phyloP scores from a whole-genome alignment of 345 rosid genomes.

The Lepidium didymum region DNA sequence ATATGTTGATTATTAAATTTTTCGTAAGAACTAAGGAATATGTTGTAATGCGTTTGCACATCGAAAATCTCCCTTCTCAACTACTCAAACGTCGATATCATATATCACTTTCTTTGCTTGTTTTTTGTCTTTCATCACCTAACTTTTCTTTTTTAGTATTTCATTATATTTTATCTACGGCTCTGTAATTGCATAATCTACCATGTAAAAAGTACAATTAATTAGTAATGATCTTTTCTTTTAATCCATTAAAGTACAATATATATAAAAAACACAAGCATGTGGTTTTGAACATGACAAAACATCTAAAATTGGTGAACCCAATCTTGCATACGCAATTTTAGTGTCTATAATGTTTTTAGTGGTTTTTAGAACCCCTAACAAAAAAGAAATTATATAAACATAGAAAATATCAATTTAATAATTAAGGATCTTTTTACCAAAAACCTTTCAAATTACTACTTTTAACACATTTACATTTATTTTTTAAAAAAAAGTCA shows the following conservation, averaged over 20 bases:
- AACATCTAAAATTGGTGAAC: not conserved
- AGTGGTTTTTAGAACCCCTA: not conserved
- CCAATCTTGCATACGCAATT: not conserved
- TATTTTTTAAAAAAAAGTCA: no score
- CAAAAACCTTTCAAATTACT: no score
- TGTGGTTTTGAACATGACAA: not conserved
- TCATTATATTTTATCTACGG: not conserved
- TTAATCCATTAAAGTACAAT: not conserved
- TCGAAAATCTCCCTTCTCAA: slow-evolving; percentile 28
- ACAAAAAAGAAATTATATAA: no score
- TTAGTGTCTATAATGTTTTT: not conserved
- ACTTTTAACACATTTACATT: no score
- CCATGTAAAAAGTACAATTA: not conserved
- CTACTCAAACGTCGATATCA: slow-evolving; percentile 34
- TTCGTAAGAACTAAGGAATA: slow-evolving; percentile 30
- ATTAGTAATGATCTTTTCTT: not conserved
- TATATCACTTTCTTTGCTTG: slow-evolving; percentile 18
- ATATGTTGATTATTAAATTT: slow-evolving; percentile 10
- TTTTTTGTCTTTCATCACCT: slow-evolving; percentile 22
- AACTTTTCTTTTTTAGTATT: slow-evolving; percentile 10
- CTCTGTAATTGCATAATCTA: slow-evolving; percentile 7
- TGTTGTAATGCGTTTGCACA: slow-evolving; percentile 27
- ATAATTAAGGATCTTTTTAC: no score
- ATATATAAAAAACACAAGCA: not conserved
- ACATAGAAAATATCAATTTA: no score